These are phyloP conservation scores for Nakazawaea siamensis DNA, from an alignment of 805 yeast genomes.

Conservation along the genomic window DNA sequence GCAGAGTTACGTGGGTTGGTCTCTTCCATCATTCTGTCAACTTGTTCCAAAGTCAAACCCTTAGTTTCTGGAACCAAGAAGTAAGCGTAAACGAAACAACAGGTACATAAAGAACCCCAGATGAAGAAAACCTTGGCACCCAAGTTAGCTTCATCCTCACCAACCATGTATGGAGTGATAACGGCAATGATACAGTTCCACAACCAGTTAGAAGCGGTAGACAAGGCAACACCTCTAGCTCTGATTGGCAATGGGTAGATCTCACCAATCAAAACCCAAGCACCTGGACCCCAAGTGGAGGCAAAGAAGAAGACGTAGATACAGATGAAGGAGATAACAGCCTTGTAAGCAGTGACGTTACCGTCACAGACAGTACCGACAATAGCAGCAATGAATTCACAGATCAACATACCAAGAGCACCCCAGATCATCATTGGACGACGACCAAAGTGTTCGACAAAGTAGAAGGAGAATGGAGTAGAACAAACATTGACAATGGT, in stretches of 20 bases:
- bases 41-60: constrained; percentile 78
- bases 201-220: constrained; percentile 75
- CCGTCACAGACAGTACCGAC: constrained; percentile 23
- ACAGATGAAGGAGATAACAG: constrained; percentile 37
- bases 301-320: constrained; percentile 71
- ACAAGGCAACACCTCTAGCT: constrained; percentile 62
- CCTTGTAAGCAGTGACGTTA: constrained; percentile 20
- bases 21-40: constrained; percentile 40
- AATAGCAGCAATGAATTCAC: constrained; percentile 53
- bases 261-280: constrained; percentile 60
- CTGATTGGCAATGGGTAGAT: constrained; percentile 67
- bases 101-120: constrained; percentile 46
- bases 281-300: constrained; percentile 77
- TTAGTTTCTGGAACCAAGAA: constrained; percentile 72
- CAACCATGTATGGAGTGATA: constrained; percentile 67
- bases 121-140: constrained; percentile 63
- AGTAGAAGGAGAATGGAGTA: constrained; percentile 47
- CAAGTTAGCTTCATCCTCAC: constrained; percentile 51
- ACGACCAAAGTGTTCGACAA: constrained; percentile 55
- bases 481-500: constrained; percentile 43
- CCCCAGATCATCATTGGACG: constrained; percentile 40
- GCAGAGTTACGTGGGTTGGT: constrained; percentile 25
- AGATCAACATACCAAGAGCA: constrained; percentile 38
- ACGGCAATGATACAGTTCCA: constrained; percentile 73
- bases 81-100: constrained; percentile 57